phyloP scores from a whole-genome alignment of 208 protist genomes.

The Leishmania gerbilli region DNA sequence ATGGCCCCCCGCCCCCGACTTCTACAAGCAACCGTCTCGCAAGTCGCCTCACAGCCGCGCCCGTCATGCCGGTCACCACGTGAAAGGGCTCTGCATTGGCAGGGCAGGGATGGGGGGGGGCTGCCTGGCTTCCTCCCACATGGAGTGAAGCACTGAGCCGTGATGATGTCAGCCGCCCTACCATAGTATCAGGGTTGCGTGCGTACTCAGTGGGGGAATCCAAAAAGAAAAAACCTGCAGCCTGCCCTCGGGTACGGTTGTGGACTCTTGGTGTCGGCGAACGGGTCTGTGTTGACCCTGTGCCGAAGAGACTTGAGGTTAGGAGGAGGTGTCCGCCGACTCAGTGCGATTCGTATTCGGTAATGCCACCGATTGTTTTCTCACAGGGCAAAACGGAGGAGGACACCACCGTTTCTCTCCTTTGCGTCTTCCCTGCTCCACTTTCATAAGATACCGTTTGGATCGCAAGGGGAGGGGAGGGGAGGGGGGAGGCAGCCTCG shows the following conservation, averaged over 20 bases:
- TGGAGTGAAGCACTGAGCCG: not conserved
- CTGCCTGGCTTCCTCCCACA: no score
- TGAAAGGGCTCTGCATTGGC: no score
- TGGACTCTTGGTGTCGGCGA: not conserved
- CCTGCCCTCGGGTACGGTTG: not conserved
- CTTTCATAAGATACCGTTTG: no score
- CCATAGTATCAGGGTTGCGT: not conserved
- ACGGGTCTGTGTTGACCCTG: not conserved
- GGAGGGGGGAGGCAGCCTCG: not conserved
- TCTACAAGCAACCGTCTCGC: no score
- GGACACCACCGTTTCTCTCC: not conserved
- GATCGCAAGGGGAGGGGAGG: no score
- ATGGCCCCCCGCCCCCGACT: no score
- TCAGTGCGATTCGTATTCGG: not conserved
- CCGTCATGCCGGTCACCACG: no score
- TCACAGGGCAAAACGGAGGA: not conserved
- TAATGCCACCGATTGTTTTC: not conserved
- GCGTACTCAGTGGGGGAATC: not conserved
- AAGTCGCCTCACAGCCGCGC: no score
- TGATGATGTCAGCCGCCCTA: not conserved
- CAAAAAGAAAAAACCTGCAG: not conserved
- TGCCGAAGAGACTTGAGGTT: not conserved
- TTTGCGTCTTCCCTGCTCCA: no score
- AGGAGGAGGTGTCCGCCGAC: not conserved
- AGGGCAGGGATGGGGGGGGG: no score